Evolutionary conservation across 306 rosid species (phyloP).

Genomic region (Boehmeria nivea): DNA sequence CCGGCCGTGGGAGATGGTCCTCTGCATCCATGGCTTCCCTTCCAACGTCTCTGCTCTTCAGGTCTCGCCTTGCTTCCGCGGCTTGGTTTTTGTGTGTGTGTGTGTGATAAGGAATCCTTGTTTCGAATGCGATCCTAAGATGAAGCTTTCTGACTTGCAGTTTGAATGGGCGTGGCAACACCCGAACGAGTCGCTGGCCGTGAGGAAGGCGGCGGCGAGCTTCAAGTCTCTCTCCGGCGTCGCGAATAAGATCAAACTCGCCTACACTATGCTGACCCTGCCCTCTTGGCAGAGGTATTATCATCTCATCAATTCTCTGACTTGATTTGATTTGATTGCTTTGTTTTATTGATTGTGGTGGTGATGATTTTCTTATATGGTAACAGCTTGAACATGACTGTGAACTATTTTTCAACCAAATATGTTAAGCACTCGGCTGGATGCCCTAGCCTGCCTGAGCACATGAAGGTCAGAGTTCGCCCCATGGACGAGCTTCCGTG

Average conservation of each 20-base stretch:
- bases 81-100: too few relatives aligned
- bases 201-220: slow-evolving; percentile 72
- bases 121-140: neutral
- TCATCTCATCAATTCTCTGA: too few relatives aligned
- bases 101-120: too few relatives aligned
- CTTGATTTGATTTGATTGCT: slow-evolving; percentile 5
- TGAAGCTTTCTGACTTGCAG: slow-evolving; percentile 40
- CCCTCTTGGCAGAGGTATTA: slow-evolving; percentile 80
- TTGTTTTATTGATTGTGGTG: slow-evolving; percentile 19
- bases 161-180: slow-evolving; percentile 99
- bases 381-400: slow-evolving; percentile 66
- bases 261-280: slow-evolving; percentile 90
- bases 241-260: slow-evolving; percentile 81
- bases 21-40: slow-evolving; percentile 90
- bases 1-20: slow-evolving; percentile 96
- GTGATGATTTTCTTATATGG: slow-evolving; percentile 8
- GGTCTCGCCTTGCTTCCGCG: slow-evolving; percentile 34
- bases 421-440: slow-evolving; percentile 65
- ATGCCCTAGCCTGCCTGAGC: slow-evolving; percentile 67
- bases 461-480: slow-evolving; percentile 57
- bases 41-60: slow-evolving; percentile 89
- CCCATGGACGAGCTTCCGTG: slow-evolving; percentile 81
- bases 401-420: slow-evolving; percentile 82
- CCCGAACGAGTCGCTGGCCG: slow-evolving; percentile 82
- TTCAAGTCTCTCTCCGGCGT: slow-evolving; percentile 87